phyloP scores from a whole-genome alignment of 441 rosid genomes.

The Omphalea diandra region DNA sequence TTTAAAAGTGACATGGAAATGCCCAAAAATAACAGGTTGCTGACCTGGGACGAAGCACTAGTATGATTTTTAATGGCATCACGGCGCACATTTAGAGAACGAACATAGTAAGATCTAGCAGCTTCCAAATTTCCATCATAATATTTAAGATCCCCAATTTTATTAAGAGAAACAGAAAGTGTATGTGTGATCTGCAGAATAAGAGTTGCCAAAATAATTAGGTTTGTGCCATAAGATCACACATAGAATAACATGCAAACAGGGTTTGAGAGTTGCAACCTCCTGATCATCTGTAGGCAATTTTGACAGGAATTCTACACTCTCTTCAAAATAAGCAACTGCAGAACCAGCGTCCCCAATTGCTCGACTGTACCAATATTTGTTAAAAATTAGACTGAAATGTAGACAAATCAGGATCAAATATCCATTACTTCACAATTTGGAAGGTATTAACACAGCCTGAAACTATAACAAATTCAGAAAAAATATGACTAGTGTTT shows the following conservation, averaged over 20 bases:
- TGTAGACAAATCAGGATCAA: neutral
- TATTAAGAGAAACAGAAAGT: conserved; percentile 93
- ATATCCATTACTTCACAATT: neutral
- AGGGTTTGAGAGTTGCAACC: conserved; percentile 40
- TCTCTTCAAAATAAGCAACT: conserved; percentile 79
- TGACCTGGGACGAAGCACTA: conserved; percentile 72
- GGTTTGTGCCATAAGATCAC: neutral
- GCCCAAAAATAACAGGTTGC: conserved; percentile 2
- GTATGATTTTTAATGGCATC: conserved; percentile 63
- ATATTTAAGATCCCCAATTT: conserved; percentile 94
- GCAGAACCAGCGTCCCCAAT: conserved; percentile 80
- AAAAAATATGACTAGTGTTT: neutral
- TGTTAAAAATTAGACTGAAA: neutral
- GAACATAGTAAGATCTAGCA: conserved; percentile 77
- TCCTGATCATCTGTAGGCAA: conserved; percentile 74
- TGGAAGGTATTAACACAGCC: neutral
- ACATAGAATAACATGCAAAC: neutral
- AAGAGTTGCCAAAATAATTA: conserved; percentile 13
- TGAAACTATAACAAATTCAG: neutral
- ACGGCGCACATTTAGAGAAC: conserved; percentile 71
- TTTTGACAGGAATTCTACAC: conserved; percentile 73
- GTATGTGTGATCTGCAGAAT: conserved; percentile 73
- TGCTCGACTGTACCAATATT: conserved; percentile 68
- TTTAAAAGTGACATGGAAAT: neutral
- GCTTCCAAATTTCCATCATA: conserved; percentile 80